Evolutionary conservation across 805 yeast genomes (phyloP), one percentile per base, ranked within the genome.

Genomic region (Wickerhamia fluorescens): DNA sequence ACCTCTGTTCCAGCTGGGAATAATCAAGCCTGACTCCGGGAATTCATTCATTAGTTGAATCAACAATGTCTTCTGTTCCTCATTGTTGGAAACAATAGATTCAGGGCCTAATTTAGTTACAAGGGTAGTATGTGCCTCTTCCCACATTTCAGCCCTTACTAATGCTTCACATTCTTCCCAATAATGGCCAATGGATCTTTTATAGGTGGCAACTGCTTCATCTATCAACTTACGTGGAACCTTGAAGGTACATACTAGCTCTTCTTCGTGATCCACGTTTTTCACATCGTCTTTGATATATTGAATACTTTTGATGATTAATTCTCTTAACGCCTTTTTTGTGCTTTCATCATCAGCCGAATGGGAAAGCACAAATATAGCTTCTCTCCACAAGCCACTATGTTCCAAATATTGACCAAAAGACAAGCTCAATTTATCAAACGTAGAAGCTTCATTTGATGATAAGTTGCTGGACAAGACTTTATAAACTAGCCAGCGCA

Each of bases 91-190:
- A 10, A 78, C 68, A 1, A 88, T 72, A 3, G 78, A 70, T 9
- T 54, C 50, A 6, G 97, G 97, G 0, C 89, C 97, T 17, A 86
- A 79, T 3, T 63, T 49, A 1, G 58, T 46, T 6, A 77, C 42
- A 4, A 84, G 53, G 1, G 73, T 56, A 2, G 55, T 47, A 44
- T 84, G 92, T 0, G 95, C 95, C 22, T 72, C 75, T 0, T 54
- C 61, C 59, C 71, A 72, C 28, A 68, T 50, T 7, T 59, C 62
- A 0, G 95, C 95, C 8, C 61, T 65, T 1, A 85, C 53, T 25
- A 80, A 66, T 16, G 78, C 72, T 25, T 66, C 60, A 1, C 78
- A 75, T 41, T 85, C 86, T 10, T 68, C 59, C 56, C 76, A 62
- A 40, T 61, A 68, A 28, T 80, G 69, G 3, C 70, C 74, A 6